Evolutionary conservation across 2,329 filamentous ascomycete genomes (phyloP), one percentile per base, ranked within the genome.

Genomic region (Ascochyta lentis): DNA sequence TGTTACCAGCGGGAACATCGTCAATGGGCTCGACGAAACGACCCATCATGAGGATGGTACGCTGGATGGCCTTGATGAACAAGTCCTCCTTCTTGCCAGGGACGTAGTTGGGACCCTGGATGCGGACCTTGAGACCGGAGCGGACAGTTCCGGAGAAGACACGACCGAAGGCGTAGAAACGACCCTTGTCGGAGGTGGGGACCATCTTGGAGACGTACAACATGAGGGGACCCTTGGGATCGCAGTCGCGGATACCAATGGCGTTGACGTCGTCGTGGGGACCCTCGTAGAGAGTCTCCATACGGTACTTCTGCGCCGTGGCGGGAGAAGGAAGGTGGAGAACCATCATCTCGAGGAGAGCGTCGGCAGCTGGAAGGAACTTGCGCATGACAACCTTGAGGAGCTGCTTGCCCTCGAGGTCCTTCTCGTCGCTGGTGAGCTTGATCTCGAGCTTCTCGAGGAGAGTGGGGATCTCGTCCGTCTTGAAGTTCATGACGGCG

Each of bases 151-250:
- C 95, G 72, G 95, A 85, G 87, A 98, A 99, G 83, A 99, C 95
- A 96, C 95, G 95, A 84, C 95, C 95, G 84, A 99, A 99, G 80
- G 95, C 95, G 85, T 97, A 99, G 92, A 99, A 99, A 84, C 95
- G 94, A 82, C 95, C 95, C 90, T 97, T 98, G 79, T 99, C 95
- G 74, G 92, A 96, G 72, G 95, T 99, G 76, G 95, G 95, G 77
- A 99, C 95, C 95, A 99, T 99, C 92, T 99, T 99, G 81, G 95
- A 99, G 80, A 99, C 93, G 90, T 99, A 99, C 71, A 98, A 86
- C 95, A 99, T 99, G 82, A 99, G 95, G 75, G 94, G 91, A 80
- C 87, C 95, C 86, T 96, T 96, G 81, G 94, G 86, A 81, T 99
- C 92, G 81, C 95, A 98, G 86, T 98, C 92, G 75, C 93, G 93